Percentiles rank a stretch among this genome's conserved stretches.
phyloP scores from a whole-genome alignment of 2,329 filamentous ascomycete genomes.

The Fusarium begoniae region DNA sequence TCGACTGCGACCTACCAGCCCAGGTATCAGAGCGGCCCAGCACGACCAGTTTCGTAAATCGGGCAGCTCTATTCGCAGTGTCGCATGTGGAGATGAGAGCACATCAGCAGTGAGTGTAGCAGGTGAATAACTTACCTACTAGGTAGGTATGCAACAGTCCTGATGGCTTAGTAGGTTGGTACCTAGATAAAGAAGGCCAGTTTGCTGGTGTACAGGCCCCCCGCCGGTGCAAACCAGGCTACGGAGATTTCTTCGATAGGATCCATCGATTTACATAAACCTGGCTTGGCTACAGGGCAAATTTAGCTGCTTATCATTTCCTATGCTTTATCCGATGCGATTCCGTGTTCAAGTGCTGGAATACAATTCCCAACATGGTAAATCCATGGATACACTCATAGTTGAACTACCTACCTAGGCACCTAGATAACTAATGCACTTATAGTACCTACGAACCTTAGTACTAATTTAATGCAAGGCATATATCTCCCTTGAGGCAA shows the following conservation, averaged over 20 bases:
- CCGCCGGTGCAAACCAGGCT: conserved; percentile 14
- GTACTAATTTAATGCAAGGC: neutral
- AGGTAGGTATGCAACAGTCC: neutral
- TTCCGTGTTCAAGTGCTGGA: neutral
- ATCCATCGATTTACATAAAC: conserved; percentile 8
- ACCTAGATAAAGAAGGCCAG: neutral
- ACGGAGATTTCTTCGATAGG: conserved; percentile 30
- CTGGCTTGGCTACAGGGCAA: conserved; percentile 1
- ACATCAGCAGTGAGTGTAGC: neutral
- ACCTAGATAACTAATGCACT: neutral
- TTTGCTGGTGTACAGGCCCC: neutral
- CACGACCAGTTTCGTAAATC: neutral
- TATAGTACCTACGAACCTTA: neutral
- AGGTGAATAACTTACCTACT: neutral
- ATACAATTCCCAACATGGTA: neutral
- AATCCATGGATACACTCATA: neutral
- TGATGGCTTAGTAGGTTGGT: neutral
- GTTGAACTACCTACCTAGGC: too few relatives aligned
- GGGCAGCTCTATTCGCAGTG: neutral
- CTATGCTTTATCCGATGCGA: neutral
- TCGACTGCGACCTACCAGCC: neutral
- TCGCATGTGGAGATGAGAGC: neutral
- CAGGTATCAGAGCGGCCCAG: neutral
- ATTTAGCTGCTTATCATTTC: conserved; percentile 19
- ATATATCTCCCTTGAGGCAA: neutral